Conservation (phyloP, 2,329 filamentous ascomycete genomes). For the Aspergillus texensis region DNA sequence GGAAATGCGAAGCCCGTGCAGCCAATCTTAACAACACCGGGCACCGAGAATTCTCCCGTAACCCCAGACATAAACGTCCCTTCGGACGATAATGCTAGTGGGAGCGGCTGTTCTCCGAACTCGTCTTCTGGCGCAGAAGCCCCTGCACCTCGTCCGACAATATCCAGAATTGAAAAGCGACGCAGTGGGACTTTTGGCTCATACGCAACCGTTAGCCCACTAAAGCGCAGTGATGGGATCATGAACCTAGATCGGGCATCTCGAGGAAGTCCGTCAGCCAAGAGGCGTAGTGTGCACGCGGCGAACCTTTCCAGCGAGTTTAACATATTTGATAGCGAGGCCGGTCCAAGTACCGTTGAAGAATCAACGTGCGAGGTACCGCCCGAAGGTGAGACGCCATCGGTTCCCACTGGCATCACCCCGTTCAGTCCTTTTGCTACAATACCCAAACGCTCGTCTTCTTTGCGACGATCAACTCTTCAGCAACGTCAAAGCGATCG, state of each 20-base stretch:
- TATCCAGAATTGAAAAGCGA: conserved; percentile 53
- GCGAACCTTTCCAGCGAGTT: conserved; percentile 66
- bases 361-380: conserved; percentile 33
- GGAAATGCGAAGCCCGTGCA: conserved; percentile 65
- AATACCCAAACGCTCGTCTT: conserved; percentile 71
- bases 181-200: conserved; percentile 51
- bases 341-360: conserved; percentile 28
- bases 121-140: conserved; percentile 27
- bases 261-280: conserved; percentile 83
- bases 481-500: conserved; percentile 79
- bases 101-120: conserved; percentile 44
- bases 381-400: conserved; percentile 29
- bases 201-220: conserved; percentile 69
- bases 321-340: conserved; percentile 70
- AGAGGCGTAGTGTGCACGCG: conserved; percentile 84
- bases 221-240: conserved; percentile 88
- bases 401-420: conserved; percentile 40
- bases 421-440: conserved; percentile 52
- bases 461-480: conserved; percentile 81
- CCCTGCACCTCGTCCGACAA: conserved; percentile 39
- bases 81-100: conserved; percentile 24
- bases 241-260: conserved; percentile 83
- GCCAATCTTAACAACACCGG: conserved; percentile 49
- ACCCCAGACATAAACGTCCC: conserved; percentile 32
- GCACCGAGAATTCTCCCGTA: conserved; percentile 49